Evolutionary conservation across 441 rosid species (phyloP).

Genomic region (Populus hybrid): DNA sequence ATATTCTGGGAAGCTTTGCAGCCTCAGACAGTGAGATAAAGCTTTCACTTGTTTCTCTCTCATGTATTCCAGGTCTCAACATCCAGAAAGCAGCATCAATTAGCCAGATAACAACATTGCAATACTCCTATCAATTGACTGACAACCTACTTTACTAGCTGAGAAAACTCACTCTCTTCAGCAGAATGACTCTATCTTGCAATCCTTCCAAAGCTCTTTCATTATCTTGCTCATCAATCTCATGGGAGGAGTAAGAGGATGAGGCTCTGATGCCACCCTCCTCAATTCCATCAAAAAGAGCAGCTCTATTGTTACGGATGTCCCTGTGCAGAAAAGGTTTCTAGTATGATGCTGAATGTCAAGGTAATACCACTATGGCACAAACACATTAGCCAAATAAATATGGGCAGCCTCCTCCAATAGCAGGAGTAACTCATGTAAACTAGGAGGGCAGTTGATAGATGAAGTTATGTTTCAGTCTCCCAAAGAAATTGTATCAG

Average conservation of each 20-base stretch:
- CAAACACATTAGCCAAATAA: neutral
- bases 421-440: neutral
- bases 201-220: conserved; percentile 88
- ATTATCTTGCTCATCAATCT: conserved; percentile 91
- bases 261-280: conserved; percentile 95
- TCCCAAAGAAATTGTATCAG: neutral
- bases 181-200: conserved; percentile 82
- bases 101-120: neutral
- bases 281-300: conserved; percentile 92
- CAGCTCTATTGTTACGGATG: conserved; percentile 55
- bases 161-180: conserved; percentile 74
- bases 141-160: neutral
- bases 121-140: neutral
- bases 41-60: neutral
- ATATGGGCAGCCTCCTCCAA: neutral
- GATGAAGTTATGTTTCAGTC: neutral
- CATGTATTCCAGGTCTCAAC: neutral
- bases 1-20: neutral
- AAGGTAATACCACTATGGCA: neutral
- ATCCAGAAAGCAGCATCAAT: conserved; percentile 5
- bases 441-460: neutral
- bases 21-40: neutral
- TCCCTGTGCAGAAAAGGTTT: conserved; percentile 52
- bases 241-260: conserved; percentile 75
- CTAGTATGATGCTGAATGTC: conserved; percentile 14